phyloP scores from a whole-genome alignment of 176 grass and related monocot genomes.

The Ensete glaucum region DNA sequence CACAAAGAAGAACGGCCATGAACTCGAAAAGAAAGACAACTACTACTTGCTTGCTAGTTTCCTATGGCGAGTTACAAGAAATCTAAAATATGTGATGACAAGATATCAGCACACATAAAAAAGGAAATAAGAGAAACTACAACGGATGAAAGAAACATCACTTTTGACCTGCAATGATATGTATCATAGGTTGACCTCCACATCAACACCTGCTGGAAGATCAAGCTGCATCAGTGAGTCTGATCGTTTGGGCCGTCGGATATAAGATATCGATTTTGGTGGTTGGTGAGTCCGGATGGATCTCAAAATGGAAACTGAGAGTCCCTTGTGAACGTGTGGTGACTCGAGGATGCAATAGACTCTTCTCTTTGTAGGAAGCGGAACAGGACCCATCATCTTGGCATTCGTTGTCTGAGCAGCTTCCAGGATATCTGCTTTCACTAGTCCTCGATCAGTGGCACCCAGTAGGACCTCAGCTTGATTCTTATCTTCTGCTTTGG shows the following conservation, averaged over 20 bases:
- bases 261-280: slow-evolving; percentile 75
- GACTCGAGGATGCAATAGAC: slow-evolving; percentile 92
- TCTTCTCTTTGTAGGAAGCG: slow-evolving; percentile 67
- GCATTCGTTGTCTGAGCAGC: slow-evolving; percentile 80
- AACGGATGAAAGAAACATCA: neutral
- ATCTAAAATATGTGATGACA: no score
- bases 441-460: slow-evolving; percentile 67
- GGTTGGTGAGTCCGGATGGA: slow-evolving; percentile 80
- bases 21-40: no score
- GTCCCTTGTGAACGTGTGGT: slow-evolving; percentile 91
- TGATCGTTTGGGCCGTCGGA: slow-evolving; percentile 81
- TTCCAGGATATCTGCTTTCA: slow-evolving; percentile 84
- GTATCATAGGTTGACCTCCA: slow-evolving; percentile 91
- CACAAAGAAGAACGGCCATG: no score
- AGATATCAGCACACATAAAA: neutral
- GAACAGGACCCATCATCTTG: slow-evolving; percentile 82
- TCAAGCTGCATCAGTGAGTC: slow-evolving; percentile 93
- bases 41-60: no score
- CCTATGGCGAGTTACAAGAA: no score
- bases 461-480: slow-evolving; percentile 92
- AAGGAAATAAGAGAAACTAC: neutral
- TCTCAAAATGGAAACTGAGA: slow-evolving; percentile 87
- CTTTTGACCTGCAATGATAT: slow-evolving; percentile 2
- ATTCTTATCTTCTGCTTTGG: slow-evolving; percentile 93
- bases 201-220: slow-evolving; percentile 88